Evolutionary conservation across 106 monocot species (phyloP).

Genomic region (Posidonia australis): DNA sequence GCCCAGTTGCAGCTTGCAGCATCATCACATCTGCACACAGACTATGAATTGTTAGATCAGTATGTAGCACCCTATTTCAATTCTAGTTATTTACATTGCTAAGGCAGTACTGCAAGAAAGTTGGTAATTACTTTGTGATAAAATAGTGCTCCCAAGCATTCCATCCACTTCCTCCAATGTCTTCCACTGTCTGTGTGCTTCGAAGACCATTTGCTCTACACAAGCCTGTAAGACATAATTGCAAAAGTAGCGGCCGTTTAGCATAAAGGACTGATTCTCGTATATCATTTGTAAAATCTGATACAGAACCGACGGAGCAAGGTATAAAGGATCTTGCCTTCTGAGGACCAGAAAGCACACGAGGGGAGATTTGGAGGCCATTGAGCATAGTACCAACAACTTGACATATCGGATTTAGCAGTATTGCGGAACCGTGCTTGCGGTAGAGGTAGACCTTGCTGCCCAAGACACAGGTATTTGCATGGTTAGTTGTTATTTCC

Average conservation of each 20-base stretch:
- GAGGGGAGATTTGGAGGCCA: neutral
- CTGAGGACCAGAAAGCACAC: neutral
- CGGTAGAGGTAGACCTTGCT: slow-evolving; percentile 18
- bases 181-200: slow-evolving; percentile 37
- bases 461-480: slow-evolving; percentile 22
- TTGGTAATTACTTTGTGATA: too few species aligned
- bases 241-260: neutral
- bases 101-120: too few species aligned
- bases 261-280: neutral
- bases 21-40: too few species aligned
- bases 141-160: too few species aligned
- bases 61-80: too few species aligned
- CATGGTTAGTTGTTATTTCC: slow-evolving; percentile 26
- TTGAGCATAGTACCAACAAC: neutral
- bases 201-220: slow-evolving; percentile 14
- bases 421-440: neutral
- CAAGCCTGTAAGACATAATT: slow-evolving; percentile 12
- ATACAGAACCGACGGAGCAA: too few species aligned
- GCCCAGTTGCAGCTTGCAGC: too few species aligned
- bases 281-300: too few species aligned
- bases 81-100: too few species aligned
- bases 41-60: too few species aligned
- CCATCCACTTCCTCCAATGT: slow-evolving; percentile 24
- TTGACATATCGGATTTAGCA: slow-evolving; percentile 22
- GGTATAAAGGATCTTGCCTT: slow-evolving; percentile 4